These are phyloP conservation scores for Punctularia strigosozonata DNA, from an alignment of 768 basidiomycete species.

Conservation along the genomic window DNA sequence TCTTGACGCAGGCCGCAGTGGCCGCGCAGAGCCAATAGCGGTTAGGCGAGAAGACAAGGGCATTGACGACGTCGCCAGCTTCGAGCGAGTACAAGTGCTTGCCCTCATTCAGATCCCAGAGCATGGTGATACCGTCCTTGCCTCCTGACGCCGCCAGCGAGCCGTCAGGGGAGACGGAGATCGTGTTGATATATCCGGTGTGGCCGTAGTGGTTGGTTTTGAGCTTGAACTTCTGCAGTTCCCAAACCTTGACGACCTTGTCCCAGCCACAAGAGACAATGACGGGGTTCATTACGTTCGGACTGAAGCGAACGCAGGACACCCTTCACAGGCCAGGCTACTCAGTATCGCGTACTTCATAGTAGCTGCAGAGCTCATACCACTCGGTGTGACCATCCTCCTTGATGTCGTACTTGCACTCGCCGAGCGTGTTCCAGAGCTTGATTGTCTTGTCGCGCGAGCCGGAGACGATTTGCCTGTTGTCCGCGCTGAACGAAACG, in stretches of 20 bases:
- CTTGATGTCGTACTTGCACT: constrained; percentile 99
- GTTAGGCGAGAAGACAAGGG: constrained; percentile 99
- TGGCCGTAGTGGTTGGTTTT: constrained; percentile 99
- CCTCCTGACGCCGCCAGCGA: constrained; percentile 98
- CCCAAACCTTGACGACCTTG: constrained; percentile 99
- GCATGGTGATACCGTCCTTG: constrained; percentile 99
- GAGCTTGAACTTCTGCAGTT: constrained; percentile 98
- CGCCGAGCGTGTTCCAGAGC: constrained; percentile 99
- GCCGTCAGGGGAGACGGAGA: constrained; percentile 97
- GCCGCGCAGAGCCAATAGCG: constrained; percentile 99
- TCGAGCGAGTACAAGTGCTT: constrained; percentile 99
- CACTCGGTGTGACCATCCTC: constrained; percentile 98
- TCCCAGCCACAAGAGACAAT: constrained; percentile 99
- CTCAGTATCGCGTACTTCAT: neutral
- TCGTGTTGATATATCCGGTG: constrained; percentile 97
- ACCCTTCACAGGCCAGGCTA: constrained; percentile 45
- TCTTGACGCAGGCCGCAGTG: constrained; percentile 94
- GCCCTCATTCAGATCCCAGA: constrained; percentile 99
- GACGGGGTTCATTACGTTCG: constrained; percentile 93
- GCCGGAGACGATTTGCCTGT: constrained; percentile 98
- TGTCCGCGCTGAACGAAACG: constrained; percentile 99
- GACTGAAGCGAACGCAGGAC: constrained; percentile 98
- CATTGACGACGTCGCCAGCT: constrained; percentile 96
- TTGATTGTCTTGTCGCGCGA: constrained; percentile 97
- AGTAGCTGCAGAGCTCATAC: constrained; percentile 21